A percentile compares a stretch with the other conserved stretches of the same genome.
phyloP scores from a whole-genome alignment of 2,329 filamentous ascomycete genomes.

The Coleophoma eucalyptorum region DNA sequence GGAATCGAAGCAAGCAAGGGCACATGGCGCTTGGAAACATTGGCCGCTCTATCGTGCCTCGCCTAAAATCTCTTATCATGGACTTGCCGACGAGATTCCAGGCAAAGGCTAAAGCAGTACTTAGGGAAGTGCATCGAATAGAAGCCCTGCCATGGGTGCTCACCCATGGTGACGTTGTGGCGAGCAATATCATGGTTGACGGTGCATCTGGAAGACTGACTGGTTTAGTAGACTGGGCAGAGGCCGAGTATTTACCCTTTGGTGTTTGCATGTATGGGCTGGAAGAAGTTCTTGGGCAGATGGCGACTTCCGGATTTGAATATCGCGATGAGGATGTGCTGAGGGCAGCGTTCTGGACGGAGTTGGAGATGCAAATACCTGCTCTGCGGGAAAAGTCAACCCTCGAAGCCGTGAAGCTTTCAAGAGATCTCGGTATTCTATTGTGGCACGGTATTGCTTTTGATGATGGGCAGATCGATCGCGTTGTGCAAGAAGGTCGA shows the following conservation, averaged over 20 bases:
- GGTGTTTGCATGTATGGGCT: slow-evolving; percentile 57
- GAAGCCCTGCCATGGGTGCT: slow-evolving; percentile 48
- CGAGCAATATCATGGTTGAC: slow-evolving; percentile 53
- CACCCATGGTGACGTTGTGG: slow-evolving; percentile 57
- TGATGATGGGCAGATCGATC: slow-evolving; percentile 54
- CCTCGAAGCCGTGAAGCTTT: slow-evolving; percentile 33
- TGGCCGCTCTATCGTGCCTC: slow-evolving; percentile 36
- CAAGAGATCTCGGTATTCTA: slow-evolving; percentile 51
- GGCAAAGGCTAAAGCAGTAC: slow-evolving; percentile 11
- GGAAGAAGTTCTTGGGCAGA: slow-evolving; percentile 52
- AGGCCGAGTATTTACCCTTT: slow-evolving; percentile 57
- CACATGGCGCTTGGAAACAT: slow-evolving; percentile 27
- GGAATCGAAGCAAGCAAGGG: slow-evolving; percentile 19
- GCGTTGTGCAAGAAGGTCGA: slow-evolving; percentile 47
- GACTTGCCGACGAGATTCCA: slow-evolving; percentile 31
- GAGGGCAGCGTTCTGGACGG: slow-evolving; percentile 46
- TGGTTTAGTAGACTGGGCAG: slow-evolving; percentile 62
- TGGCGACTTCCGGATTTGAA: slow-evolving; percentile 25
- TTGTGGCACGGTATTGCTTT: slow-evolving; percentile 63
- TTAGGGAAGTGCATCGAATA: slow-evolving; percentile 29
- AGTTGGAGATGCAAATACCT: slow-evolving; percentile 31
- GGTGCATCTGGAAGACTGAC: slow-evolving; percentile 36
- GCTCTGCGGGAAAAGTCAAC: slow-evolving; percentile 17
- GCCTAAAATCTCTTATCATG: slow-evolving; percentile 32
- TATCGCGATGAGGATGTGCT: slow-evolving; percentile 44